Conservation (phyloP, 78 protist genomes). For the Protostelium mycophagum region DNA sequence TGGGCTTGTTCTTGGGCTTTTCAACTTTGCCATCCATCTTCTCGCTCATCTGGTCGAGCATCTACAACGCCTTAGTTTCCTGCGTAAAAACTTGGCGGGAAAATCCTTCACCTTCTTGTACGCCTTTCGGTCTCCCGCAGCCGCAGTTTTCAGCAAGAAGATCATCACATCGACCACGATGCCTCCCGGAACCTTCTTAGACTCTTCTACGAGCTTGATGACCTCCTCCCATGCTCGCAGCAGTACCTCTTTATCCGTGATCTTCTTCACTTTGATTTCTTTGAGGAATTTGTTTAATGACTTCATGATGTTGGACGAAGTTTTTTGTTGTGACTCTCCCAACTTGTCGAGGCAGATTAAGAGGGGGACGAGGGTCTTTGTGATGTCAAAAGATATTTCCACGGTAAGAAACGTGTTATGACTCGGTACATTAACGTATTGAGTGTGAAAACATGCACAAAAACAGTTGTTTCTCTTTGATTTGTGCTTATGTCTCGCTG, state of each 20-base stretch:
- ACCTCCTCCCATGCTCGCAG: neutral
- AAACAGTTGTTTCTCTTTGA: neutral
- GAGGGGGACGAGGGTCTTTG: neutral
- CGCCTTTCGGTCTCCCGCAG: neutral
- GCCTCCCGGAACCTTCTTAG: neutral
- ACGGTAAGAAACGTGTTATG: neutral
- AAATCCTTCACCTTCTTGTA: neutral
- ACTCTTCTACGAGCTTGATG: neutral
- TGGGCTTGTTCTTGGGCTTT: neutral
- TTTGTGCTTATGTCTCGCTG: no score
- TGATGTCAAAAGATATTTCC: neutral
- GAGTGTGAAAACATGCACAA: neutral
- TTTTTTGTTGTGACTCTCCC: neutral
- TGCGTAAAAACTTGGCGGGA: neutral
- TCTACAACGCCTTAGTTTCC: neutral
- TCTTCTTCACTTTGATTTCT: neutral
- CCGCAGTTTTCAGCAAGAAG: neutral
- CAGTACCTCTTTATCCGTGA: neutral
- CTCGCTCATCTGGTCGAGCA: neutral
- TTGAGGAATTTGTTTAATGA: neutral
- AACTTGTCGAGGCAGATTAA: neutral
- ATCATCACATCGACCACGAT: neutral
- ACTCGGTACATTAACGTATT: neutral
- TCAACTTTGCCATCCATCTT: neutral
- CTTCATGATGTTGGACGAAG: neutral